These are phyloP conservation scores for Puccinia polysora DNA, from an alignment of 1,284 basidiomycete species.

Conservation along the genomic window DNA sequence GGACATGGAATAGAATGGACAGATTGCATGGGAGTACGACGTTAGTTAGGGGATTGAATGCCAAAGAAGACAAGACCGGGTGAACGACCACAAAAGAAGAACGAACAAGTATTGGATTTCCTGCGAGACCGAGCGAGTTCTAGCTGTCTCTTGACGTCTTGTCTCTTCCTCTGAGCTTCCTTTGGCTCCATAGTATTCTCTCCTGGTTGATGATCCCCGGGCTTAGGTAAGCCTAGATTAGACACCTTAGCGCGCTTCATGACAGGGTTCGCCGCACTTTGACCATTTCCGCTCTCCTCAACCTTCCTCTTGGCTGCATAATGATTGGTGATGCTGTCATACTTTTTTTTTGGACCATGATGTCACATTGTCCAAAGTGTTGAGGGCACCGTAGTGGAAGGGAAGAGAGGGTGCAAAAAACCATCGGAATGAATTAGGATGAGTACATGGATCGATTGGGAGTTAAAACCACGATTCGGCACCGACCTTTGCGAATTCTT, in stretches of 20 bases:
- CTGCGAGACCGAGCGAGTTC: slow-evolving; percentile 15
- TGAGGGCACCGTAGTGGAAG: too few species aligned
- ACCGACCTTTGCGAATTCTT: slow-evolving; percentile 16
- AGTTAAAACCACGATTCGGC: not conserved
- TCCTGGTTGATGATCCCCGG: not conserved
- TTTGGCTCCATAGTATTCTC: not conserved
- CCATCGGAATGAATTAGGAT: not conserved
- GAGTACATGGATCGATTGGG: not conserved
- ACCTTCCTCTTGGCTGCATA: slow-evolving; percentile 21
- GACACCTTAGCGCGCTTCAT: slow-evolving; percentile 13
- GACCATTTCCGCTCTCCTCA: not conserved
- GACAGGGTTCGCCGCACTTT: not conserved
- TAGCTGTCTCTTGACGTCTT: slow-evolving; percentile 10
- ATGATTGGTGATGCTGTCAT: slow-evolving; percentile 18
- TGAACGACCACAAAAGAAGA: too few species aligned
- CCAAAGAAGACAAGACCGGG: too few species aligned
- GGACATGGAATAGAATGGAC: too few species aligned
- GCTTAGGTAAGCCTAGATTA: not conserved
- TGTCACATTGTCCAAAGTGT: too few species aligned
- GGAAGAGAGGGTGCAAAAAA: not conserved
- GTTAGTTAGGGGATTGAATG: too few species aligned
- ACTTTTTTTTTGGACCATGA: slow-evolving; percentile 16
- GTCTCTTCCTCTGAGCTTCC: not conserved
- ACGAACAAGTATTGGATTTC: not conserved
- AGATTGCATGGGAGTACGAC: too few species aligned